phyloP scores from a whole-genome alignment of 2,329 filamentous ascomycete genomes.

The Massarina eburnea region DNA sequence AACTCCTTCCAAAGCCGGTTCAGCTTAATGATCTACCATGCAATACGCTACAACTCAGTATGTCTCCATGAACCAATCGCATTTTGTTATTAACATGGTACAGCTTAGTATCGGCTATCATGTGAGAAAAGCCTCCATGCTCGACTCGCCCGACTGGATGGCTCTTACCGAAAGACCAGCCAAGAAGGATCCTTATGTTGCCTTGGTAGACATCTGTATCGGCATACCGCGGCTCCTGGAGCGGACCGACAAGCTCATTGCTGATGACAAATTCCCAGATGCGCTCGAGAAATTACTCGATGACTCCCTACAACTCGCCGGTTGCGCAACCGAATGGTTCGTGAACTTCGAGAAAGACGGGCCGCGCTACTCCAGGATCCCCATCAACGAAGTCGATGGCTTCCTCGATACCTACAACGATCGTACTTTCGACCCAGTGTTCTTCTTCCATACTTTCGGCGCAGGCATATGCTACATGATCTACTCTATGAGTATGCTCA shows the following conservation, averaged over 20 bases:
- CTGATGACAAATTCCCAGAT: conserved; percentile 5
- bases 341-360: conserved; percentile 32
- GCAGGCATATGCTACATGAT: conserved; percentile 38
- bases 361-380: conserved; percentile 30
- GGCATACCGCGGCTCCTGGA: conserved; percentile 38
- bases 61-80: not conserved
- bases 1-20: conserved; percentile 30
- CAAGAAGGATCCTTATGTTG: conserved; percentile 36
- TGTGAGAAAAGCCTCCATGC: conserved; percentile 38
- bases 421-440: conserved; percentile 30
- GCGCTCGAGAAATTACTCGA: conserved; percentile 28
- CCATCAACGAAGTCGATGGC: conserved; percentile 23
- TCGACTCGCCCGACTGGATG: conserved; percentile 38
- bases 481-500: conserved; percentile 42
- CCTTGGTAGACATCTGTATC: conserved; percentile 37
- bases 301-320: conserved; percentile 28
- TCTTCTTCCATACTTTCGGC: conserved; percentile 35
- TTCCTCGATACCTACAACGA: conserved; percentile 32
- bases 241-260: conserved; percentile 27
- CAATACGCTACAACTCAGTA: conserved; percentile 41
- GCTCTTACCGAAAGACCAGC: conserved; percentile 31
- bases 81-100: conserved; percentile 9
- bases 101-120: conserved; percentile 39
- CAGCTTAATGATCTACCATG: conserved; percentile 37
- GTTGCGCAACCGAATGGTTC: conserved; percentile 32